Conservation (phyloP, 495 filamentous ascomycete species). For the Evernia prunastri region DNA sequence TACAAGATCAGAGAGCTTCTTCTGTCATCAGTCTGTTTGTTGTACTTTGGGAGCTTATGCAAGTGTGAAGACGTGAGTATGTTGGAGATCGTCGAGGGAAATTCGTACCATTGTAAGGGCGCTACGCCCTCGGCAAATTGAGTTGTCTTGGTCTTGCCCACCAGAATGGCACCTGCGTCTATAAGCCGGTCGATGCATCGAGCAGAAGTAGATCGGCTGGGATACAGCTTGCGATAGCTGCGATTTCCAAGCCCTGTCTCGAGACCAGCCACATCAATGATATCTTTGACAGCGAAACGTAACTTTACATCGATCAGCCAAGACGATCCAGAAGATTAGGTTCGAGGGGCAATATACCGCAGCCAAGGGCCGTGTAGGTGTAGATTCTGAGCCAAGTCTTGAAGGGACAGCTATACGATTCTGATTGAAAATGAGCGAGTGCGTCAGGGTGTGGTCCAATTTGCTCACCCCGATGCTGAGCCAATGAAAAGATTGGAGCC, state of each 20-base stretch:
- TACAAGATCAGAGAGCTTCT: background rate
- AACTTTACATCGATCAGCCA: constrained; percentile 11
- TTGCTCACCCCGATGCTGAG: constrained; percentile 1
- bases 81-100: background rate
- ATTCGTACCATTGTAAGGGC: constrained; percentile 30
- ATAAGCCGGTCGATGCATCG: constrained; percentile 36
- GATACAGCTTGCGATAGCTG: constrained; percentile 37
- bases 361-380: constrained; percentile 33
- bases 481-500: constrained; percentile 12
- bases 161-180: constrained; percentile 40
- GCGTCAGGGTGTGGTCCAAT: background rate
- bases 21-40: background rate
- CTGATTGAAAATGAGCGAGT: constrained; percentile 8
- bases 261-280: constrained; percentile 39
- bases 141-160: constrained; percentile 44
- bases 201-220: constrained; percentile 26
- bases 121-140: constrained; percentile 41
- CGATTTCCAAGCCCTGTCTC: constrained; percentile 39
- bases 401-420: constrained; percentile 38
- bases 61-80: no score
- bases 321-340: background rate
- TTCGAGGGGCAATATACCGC: constrained; percentile 22
- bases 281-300: constrained; percentile 42
- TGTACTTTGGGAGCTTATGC: background rate
- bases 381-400: constrained; percentile 36